A percentile compares a stretch with the other conserved stretches of the same genome.
These are phyloP conservation scores for Microbotryum violaceum DNA, from an alignment of 1,284 basidiomycete genomes.

Conservation along the genomic window DNA sequence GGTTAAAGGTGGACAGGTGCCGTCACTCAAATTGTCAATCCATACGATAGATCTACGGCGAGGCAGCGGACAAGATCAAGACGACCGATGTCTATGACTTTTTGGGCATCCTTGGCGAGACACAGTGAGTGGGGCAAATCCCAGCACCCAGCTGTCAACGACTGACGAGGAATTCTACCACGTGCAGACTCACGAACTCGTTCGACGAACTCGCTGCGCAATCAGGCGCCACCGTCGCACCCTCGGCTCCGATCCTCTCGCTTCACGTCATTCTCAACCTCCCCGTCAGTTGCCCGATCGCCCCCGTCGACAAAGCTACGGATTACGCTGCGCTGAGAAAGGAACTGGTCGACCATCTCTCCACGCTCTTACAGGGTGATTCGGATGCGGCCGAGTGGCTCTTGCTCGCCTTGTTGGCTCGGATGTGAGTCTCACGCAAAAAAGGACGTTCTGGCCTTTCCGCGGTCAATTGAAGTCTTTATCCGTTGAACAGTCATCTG, in stretches of 20 bases:
- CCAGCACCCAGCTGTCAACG: neutral
- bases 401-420: conserved; percentile 56
- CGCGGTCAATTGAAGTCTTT: neutral
- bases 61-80: conserved; percentile 24
- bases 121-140: conserved; percentile 2
- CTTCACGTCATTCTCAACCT: conserved; percentile 26
- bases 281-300: neutral
- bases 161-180: neutral
- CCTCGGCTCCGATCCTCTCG: conserved; percentile 11
- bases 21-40: neutral
- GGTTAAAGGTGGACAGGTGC: neutral
- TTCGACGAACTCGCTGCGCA: conserved; percentile 19
- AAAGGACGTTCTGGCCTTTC: conserved; percentile 2
- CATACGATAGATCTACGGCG: conserved; percentile 22
- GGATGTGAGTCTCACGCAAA: conserved; percentile 50
- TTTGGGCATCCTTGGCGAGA: conserved; percentile 32
- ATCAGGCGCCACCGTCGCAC: neutral
- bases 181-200: conserved; percentile 7
- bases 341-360: conserved; percentile 61
- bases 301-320: neutral
- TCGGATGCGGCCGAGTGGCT: conserved; percentile 66
- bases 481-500: conserved; percentile 51
- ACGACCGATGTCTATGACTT: conserved; percentile 33
- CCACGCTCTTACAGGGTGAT: conserved; percentile 60
- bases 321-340: conserved; percentile 40